A percentile compares a stretch with the other conserved stretches of the same genome.
These are phyloP conservation scores for Halenospora varia DNA, from an alignment of 495 filamentous ascomycete genomes.

Conservation along the genomic window DNA sequence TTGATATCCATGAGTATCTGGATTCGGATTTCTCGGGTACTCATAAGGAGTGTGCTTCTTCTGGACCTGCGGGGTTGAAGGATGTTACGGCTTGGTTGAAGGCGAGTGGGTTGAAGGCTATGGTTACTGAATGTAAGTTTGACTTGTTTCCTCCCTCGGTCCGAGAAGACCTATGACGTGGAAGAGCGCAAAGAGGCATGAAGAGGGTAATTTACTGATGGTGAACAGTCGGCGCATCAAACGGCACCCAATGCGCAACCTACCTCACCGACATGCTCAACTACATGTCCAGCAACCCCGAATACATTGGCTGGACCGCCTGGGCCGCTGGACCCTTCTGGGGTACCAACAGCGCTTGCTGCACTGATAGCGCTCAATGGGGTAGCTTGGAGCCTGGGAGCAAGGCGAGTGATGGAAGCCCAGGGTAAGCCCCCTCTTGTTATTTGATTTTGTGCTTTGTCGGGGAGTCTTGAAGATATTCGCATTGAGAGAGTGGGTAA, in stretches of 20 bases:
- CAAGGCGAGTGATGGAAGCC: conserved; percentile 38
- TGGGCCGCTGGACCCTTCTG: conserved; percentile 51
- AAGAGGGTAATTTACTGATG: neutral
- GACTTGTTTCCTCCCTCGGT: too few species aligned
- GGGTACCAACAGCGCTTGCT: conserved; percentile 43
- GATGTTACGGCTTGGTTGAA: conserved; percentile 45
- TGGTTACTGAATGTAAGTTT: conserved; percentile 41
- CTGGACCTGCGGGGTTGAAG: conserved; percentile 35
- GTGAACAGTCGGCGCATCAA: conserved; percentile 35
- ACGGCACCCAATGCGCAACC: conserved; percentile 40
- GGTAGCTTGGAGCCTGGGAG: conserved; percentile 45
- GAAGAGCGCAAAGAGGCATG: neutral
- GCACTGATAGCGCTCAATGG: conserved; percentile 36
- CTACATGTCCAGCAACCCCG: conserved; percentile 45
- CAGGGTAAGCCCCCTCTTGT: too few species aligned
- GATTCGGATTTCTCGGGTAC: conserved; percentile 45
- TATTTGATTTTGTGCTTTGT: too few species aligned
- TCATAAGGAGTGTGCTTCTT: conserved; percentile 35
- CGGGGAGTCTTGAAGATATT: too few species aligned
- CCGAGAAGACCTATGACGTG: too few species aligned
- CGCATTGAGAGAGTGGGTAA: too few species aligned
- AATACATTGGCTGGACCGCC: conserved; percentile 50
- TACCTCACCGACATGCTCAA: conserved; percentile 42
- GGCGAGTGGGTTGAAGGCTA: conserved; percentile 44
- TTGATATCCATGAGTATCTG: conserved; percentile 52